phyloP scores from a whole-genome alignment of 371 early-diverging fungal genomes.

The Rhizopus sp. region DNA sequence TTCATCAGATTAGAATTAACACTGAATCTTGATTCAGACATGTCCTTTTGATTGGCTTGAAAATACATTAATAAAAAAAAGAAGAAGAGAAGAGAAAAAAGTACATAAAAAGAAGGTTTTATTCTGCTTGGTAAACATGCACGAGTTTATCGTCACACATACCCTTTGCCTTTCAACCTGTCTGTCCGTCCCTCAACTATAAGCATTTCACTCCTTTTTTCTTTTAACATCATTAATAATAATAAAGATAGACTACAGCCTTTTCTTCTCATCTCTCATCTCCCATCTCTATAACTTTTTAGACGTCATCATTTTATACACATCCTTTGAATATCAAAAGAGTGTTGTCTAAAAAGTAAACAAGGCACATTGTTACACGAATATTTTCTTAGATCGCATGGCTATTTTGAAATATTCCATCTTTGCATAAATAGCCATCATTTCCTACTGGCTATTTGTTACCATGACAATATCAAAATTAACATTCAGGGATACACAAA shows the following conservation, averaged over 20 bases:
- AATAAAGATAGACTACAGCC: no score
- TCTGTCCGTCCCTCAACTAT: no score
- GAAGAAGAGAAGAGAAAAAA: conserved; percentile 6
- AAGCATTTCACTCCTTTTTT: conserved; percentile 2
- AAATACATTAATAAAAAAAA: neutral
- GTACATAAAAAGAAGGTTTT: conserved; percentile 1
- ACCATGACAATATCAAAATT: no score
- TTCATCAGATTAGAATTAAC: conserved; percentile 56
- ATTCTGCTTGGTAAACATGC: conserved; percentile 1
- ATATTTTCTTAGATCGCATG: conserved; percentile 2
- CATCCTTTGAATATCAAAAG: no score
- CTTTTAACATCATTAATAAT: neutral
- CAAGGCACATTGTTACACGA: conserved; percentile 21
- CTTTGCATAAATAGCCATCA: no score
- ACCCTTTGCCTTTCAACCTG: no score
- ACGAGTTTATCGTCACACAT: conserved; percentile 25
- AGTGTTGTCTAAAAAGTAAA: conserved; percentile 10
- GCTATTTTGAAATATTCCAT: neutral
- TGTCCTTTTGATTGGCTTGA: neutral
- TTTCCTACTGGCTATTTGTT: no score
- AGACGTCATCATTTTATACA: no score
- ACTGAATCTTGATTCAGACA: conserved; percentile 37
- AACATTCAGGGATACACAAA: no score
- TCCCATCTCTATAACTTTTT: no score
- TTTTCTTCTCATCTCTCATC: neutral